Conservation (phyloP, 495 filamentous ascomycete species). For the Aspergillus funiculosus region DNA sequence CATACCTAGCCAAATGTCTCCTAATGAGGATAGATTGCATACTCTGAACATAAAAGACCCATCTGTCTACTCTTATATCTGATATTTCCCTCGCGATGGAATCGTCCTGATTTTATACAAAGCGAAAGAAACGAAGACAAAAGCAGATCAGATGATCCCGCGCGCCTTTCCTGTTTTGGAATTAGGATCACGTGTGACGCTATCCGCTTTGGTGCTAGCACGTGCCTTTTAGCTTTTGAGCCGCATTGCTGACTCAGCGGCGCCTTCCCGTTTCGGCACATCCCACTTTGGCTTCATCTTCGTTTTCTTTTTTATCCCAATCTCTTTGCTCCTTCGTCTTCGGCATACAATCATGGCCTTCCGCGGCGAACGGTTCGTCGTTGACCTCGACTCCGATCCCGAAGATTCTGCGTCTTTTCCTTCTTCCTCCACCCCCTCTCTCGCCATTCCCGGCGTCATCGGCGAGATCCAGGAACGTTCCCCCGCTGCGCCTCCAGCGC, state of each 20-base stretch:
- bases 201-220: constrained; percentile 24
- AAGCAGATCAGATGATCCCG: constrained; percentile 17
- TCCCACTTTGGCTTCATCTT: constrained; percentile 14
- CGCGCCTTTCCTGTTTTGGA: constrained; percentile 21
- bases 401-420: constrained; percentile 17
- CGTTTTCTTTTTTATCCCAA: constrained; percentile 2
- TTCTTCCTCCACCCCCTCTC: constrained; percentile 15
- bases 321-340: neutral
- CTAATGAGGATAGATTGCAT: too few species aligned
- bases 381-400: constrained; percentile 46
- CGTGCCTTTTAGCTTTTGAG: constrained; percentile 39
- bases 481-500: constrained; percentile 41
- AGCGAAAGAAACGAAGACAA: too few species aligned
- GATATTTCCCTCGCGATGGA: too few species aligned
- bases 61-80: too few species aligned
- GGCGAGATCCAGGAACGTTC: constrained; percentile 73
- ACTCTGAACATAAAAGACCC: too few species aligned
- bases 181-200: constrained; percentile 15
- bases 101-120: too few species aligned
- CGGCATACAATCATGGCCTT: constrained; percentile 46
- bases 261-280: neutral
- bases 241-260: constrained; percentile 27
- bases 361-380: constrained; percentile 55
- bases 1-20: too few species aligned
- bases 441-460: constrained; percentile 49